phyloP scores from a whole-genome alignment of 306 rosid species.

The Prunus fruticosa region DNA sequence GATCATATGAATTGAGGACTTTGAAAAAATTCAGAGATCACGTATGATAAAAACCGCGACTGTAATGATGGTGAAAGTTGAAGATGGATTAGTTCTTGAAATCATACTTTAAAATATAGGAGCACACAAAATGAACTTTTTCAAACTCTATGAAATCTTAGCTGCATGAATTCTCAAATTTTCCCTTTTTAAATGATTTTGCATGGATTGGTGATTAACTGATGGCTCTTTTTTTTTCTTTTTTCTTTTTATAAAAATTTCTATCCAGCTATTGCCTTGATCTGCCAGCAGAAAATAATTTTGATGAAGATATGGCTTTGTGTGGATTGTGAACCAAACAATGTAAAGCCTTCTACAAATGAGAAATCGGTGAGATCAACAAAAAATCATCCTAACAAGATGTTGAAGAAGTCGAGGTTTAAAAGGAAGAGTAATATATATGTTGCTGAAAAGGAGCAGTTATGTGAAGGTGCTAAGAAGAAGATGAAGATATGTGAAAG shows the following conservation, averaged over 20 bases:
- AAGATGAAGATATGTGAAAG: too few relatives aligned
- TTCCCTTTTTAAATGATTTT: neutral
- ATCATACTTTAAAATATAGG: neutral
- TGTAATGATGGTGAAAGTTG: neutral
- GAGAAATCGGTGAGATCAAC: conserved; percentile 5
- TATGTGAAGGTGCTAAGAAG: neutral
- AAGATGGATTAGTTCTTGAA: neutral
- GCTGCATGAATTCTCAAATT: neutral
- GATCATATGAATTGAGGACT: too few relatives aligned
- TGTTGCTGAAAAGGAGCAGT: conserved; percentile 10
- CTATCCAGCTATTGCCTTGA: conserved; percentile 16
- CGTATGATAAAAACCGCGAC: neutral
- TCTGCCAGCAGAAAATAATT: conserved; percentile 1
- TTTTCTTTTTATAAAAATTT: neutral
- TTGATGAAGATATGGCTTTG: conserved; percentile 57
- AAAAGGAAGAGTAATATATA: conserved; percentile 12
- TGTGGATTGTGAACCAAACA: conserved; percentile 55
- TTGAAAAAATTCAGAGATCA: too few relatives aligned
- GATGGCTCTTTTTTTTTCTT: neutral
- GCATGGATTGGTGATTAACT: neutral
- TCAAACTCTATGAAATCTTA: neutral
- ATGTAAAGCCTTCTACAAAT: conserved; percentile 17
- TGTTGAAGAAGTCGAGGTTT: too few relatives aligned
- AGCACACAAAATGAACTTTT: neutral
- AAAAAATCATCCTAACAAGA: neutral